Conservation (phyloP, 148 eudicot species). For the Bassia scoparia region DNA sequence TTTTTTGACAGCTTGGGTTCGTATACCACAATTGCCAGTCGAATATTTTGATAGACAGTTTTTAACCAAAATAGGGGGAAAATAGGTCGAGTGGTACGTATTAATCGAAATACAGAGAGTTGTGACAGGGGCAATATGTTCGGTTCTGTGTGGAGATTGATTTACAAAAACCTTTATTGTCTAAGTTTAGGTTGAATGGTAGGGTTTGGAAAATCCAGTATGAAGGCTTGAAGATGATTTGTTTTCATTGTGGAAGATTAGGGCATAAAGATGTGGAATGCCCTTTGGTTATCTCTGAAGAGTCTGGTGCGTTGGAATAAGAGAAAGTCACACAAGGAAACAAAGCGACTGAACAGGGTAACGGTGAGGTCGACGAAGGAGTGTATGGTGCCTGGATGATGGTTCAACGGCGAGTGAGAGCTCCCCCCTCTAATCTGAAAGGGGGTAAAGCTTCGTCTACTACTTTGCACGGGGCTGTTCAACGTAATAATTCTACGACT, state of each 20-base stretch:
- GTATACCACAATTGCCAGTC: neutral
- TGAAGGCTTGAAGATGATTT: neutral
- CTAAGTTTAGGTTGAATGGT: neutral
- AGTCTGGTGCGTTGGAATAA: too few species aligned
- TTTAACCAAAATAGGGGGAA: neutral
- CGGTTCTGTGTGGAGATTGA: neutral
- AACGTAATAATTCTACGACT: too few species aligned
- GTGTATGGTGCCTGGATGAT: too few species aligned
- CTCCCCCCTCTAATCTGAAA: too few species aligned
- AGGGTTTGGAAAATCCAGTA: neutral
- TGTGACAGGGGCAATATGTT: neutral
- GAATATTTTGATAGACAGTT: neutral
- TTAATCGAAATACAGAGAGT: neutral
- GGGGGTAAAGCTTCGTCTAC: too few species aligned
- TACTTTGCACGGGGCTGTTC: too few species aligned
- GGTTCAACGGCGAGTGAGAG: too few species aligned
- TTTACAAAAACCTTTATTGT: neutral
- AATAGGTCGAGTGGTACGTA: neutral
- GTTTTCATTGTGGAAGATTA: neutral
- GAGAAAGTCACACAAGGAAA: too few species aligned
- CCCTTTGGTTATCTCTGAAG: too few species aligned
- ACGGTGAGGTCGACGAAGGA: too few species aligned
- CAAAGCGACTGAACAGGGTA: too few species aligned
- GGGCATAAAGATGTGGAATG: neutral
- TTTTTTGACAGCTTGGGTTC: neutral